Base-by-base conservation (phyloP, 495 filamentous ascomycete genomes). In the Neurospora sp. region DNA sequence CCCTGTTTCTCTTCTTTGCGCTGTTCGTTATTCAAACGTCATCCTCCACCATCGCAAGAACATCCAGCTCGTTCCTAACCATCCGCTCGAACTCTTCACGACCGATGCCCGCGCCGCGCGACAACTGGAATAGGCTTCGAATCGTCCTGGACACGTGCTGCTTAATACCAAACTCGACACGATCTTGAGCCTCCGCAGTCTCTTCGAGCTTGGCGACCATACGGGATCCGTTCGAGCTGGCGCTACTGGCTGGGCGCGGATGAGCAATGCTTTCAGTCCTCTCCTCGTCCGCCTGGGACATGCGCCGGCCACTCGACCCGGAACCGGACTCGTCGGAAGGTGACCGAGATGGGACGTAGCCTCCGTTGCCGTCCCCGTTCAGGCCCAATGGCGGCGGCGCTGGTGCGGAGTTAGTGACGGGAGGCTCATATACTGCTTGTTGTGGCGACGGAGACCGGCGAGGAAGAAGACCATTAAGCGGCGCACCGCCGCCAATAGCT, bases 111-210 rank as follows among this genome's bases (percentile, higher is more conserved):
- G 89, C 89, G 18, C 89, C 87, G 77, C 90, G 89, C 59, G 94
- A 93, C 40, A 99, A 83, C 44, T 93, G 85, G 78, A 91, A 97
- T 74, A 99, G 80, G 80, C 92, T 96, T 85, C 97, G 94, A 74
- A 99, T 89, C 78, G 90, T 94, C 8, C 92, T 89, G 59, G 91
- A 89, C 37, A 99, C 91, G 81, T 98, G 96, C 81, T 97, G 93
- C 81, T 93, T 93, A 27, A 98, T 89, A 4, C 91, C 94, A 16
- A 92, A 85, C 78, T 97, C 94, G 71, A 86, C 90, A 70, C 89
- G 87, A 23, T 89, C 89, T 73, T 89, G 89, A 69, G 81, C 88
- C 70, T 87, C 87, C 4, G 90, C 92, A 31, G 85, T 85, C 39
- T 88, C 86, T 77, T 91, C 93, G 48, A 94, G 80, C 74, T 85